Percentiles rank a stretch among this genome's conserved stretches.
These are phyloP conservation scores for Saturnispora serradocipensis DNA, from an alignment of 805 yeast species.

Conservation along the genomic window DNA sequence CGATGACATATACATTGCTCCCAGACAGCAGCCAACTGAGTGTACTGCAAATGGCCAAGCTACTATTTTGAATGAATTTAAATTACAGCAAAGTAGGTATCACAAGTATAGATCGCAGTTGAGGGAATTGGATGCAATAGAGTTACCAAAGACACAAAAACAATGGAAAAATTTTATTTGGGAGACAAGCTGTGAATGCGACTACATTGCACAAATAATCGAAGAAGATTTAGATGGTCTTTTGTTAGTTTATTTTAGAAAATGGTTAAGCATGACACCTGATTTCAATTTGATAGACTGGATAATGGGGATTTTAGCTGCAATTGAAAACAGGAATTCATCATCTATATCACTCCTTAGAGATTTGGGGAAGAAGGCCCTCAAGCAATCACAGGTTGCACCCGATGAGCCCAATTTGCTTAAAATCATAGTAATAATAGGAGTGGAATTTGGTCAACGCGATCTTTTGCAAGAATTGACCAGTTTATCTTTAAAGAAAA, in stretches of 20 bases:
- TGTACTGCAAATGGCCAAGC: not conserved
- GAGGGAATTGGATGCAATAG: conserved; percentile 23
- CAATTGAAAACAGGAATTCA: conserved; percentile 31
- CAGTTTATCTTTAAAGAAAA: not conserved
- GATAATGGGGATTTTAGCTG: conserved; percentile 32
- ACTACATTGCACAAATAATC: conserved; percentile 25
- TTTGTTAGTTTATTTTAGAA: conserved; percentile 32
- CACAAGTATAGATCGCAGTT: conserved; percentile 14
- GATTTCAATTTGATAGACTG: conserved; percentile 27
- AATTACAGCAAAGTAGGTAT: conserved; percentile 13
- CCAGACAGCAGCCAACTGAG: not conserved
- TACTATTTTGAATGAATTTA: conserved; percentile 12
- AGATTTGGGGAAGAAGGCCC: conserved; percentile 32
- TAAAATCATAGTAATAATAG: not conserved
- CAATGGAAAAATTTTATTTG: conserved; percentile 36
- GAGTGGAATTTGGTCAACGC: conserved; percentile 4
- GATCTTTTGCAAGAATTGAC: not conserved
- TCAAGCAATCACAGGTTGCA: conserved; percentile 16
- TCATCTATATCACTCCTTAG: conserved; percentile 34
- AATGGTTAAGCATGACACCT: conserved; percentile 32
- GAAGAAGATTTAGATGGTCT: conserved; percentile 29
- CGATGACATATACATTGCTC: conserved; percentile 5
- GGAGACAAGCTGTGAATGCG: conserved; percentile 26
- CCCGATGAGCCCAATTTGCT: conserved; percentile 13
- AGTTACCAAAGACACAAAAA: conserved; percentile 30